Base-by-base conservation (phyloP, 1,139 yeast species). In the Ogataea hybrid region DNA sequence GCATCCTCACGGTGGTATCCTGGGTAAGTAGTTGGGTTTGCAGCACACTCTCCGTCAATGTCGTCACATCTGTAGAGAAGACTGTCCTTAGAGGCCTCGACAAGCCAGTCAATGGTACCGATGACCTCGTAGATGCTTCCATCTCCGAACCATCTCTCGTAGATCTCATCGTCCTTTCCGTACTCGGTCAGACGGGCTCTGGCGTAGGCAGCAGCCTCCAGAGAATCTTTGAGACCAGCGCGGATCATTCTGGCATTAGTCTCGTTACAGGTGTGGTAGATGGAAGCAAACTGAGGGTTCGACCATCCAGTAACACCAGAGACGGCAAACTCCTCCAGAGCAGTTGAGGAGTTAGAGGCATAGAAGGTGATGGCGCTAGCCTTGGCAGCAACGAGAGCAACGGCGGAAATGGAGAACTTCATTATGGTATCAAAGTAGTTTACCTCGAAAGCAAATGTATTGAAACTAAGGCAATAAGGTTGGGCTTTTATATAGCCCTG, bases 151-250 rank as follows among this genome's bases (percentile, higher is more conserved):
- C 63, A 62, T 46, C 58, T 59, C 12, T 41, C 35, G 35, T 51
- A 56, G 16, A 31, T 23, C n/a, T 45, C 49, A 22, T 62, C 63
- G 39, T 49, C 52, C 31, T 50, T 48, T 37, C 63, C 63, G 32
- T 44, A 55, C 11, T 51, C 48, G 27, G 58, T 42, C 8, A 63
- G 50, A 39, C 61, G 57, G 27, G 49, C 50, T 43, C 54, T 59
- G 8, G 64, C 63, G 40, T 49, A 54, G 3, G 54, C 46, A 6
- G 62, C 44, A 18, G 54, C 54, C 39, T 50, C 53, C 29, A 56
- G 37, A 2, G 61, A 46, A 36, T 62, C 66, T 23, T 50, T 40
- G 25, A 41, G 46, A 16, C 36, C 48, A 28, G 49, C 46, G 23
- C 47, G 47, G 28, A 50, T 39, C 45, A 48, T 29, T 27, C 48